Evolutionary conservation across 179 eudicot genomes (phyloP), one percentile per base, ranked within the genome.

Genomic region (Vitellaria paradoxa): DNA sequence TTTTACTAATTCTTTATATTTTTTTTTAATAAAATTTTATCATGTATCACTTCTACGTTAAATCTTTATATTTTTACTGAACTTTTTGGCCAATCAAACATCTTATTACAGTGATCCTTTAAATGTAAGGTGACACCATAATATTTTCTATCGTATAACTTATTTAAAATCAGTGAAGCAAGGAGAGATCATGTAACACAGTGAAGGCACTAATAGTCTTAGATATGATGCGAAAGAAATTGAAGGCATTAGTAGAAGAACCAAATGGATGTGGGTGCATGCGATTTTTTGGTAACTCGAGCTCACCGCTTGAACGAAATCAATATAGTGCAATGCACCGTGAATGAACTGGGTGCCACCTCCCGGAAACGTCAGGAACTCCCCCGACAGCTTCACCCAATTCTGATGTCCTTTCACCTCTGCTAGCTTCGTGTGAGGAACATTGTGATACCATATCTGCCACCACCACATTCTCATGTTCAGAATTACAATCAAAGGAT

Each of bases 261-360:
- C 13, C 8, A 23, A 47, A 42, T 73, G 49, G 30, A 63, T 12
- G n/a, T 64, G 37, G 64, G 62, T 72, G 45, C 9, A 9, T 59
- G 18, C 18, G 37, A 42, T 59, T 42, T 26, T 10, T 50, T 50
- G 50, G 62, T 2, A 50, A 50, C 37, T 30, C 49, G 7, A 18
- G 65, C 71, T 81, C 64, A 93, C 97, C 96, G 87, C 83, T 74
- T 91, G 86, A 75, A 91, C 46, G 80, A 89, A 88, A 72, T 91
- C 94, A 64, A 93, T 87, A 81, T 93, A 93, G 77, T 87, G 91
- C 52, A 87, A 81, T 7, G 97, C 97, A 59, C 97, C 97, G 49
- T 90, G 93, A 46, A 91, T 89, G 78, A 93, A 93, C 76, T 93
- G 94, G 55, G 97, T 93, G 65, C 97, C 97, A 71, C 97, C 96